phyloP scores from a whole-genome alignment of 306 rosid species.

The Argentina anserina region DNA sequence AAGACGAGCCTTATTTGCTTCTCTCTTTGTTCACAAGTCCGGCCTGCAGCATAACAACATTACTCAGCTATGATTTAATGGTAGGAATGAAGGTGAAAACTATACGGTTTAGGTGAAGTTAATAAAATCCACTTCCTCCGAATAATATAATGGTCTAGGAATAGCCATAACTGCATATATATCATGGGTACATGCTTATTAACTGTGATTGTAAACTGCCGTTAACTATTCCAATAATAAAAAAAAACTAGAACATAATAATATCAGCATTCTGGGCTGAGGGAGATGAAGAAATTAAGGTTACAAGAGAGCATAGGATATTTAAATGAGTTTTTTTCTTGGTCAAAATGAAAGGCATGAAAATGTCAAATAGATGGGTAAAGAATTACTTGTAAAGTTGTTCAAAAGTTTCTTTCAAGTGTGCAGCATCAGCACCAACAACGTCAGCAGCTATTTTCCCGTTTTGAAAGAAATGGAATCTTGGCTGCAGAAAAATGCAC shows the following conservation, averaged over 20 bases:
- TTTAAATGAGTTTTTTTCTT: background rate
- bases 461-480: slow-evolving; percentile 65
- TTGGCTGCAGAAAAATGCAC: slow-evolving; percentile 59
- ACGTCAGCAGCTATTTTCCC: slow-evolving; percentile 71
- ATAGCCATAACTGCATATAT: too few species aligned
- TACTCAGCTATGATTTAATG: background rate
- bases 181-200: too few species aligned
- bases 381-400: slow-evolving; percentile 66
- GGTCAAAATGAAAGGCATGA: background rate
- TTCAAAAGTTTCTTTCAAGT: slow-evolving; percentile 46
- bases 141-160: too few species aligned
- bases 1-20: background rate
- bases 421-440: slow-evolving; percentile 58
- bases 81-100: background rate
- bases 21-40: background rate
- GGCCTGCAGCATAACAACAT: slow-evolving; percentile 7
- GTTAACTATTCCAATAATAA: background rate
- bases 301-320: background rate
- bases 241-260: too few species aligned
- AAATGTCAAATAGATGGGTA: background rate
- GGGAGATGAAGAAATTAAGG: background rate
- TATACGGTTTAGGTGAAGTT: too few species aligned
- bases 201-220: too few species aligned
- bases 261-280: too few species aligned
- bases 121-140: too few species aligned